A percentile compares a stretch with the other conserved stretches of the same genome.
phyloP scores from a whole-genome alignment of 2,329 filamentous ascomycete genomes.

The Claviceps purpurea region DNA sequence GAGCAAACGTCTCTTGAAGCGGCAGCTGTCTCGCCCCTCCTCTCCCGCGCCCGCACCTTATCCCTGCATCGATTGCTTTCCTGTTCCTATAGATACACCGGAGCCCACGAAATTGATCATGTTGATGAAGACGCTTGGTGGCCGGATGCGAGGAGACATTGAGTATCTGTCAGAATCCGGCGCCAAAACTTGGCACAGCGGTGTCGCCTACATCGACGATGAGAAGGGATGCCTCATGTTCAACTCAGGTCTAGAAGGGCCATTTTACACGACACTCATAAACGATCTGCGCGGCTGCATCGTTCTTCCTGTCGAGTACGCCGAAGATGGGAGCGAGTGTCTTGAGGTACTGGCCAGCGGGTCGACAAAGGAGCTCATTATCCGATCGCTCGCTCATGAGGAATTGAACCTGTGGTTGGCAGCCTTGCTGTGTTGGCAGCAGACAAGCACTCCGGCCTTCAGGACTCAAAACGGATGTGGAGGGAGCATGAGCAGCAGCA shows the following conservation, averaged over 20 bases:
- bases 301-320: slow-evolving; percentile 42
- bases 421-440: slow-evolving; percentile 70
- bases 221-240: slow-evolving; percentile 63
- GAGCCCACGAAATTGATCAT: slow-evolving; percentile 60
- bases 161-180: slow-evolving; percentile 51
- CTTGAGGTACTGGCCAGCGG: slow-evolving; percentile 40
- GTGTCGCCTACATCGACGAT: slow-evolving; percentile 68
- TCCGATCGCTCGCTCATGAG: slow-evolving; percentile 49
- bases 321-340: slow-evolving; percentile 31
- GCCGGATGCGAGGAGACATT: slow-evolving; percentile 66
- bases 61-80: slow-evolving; percentile 47
- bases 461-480: slow-evolving; percentile 34
- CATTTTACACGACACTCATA: slow-evolving; percentile 54
- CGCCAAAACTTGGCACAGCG: slow-evolving; percentile 50
- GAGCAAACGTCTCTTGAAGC: slow-evolving; percentile 41
- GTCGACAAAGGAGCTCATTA: slow-evolving; percentile 44
- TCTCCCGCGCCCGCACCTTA: slow-evolving; percentile 41
- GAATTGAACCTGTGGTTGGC: slow-evolving; percentile 73
- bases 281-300: slow-evolving; percentile 62
- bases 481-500: slow-evolving; percentile 13
- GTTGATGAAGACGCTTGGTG: slow-evolving; percentile 65
- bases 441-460: slow-evolving; percentile 47
- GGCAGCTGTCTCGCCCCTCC: slow-evolving; percentile 40
- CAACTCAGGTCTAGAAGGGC: slow-evolving; percentile 53
- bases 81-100: slow-evolving; percentile 45